A percentile compares a stretch with the other conserved stretches of the same genome.
phyloP scores from a whole-genome alignment of 176 grass and related monocot genomes.

The Poa pratensis region DNA sequence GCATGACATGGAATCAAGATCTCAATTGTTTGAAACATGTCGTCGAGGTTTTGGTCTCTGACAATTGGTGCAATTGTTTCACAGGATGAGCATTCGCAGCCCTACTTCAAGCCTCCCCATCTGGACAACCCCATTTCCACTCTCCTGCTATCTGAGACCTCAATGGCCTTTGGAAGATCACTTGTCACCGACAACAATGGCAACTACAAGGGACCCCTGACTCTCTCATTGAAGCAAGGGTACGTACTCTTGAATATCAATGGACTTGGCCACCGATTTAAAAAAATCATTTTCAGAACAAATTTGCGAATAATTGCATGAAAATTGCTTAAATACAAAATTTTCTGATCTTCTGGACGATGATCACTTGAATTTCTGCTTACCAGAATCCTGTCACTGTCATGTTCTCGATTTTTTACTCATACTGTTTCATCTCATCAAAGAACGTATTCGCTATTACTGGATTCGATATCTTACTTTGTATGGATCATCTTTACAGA shows the following conservation, averaged over 20 bases:
- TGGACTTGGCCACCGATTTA: neutral
- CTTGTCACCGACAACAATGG: constrained; percentile 89
- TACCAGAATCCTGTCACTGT: neutral
- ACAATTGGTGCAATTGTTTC: constrained; percentile 24
- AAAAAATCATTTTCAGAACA: too few species aligned
- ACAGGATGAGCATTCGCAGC: constrained; percentile 94
- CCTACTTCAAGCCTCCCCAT: constrained; percentile 97
- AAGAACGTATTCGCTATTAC: neutral
- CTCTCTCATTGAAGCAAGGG: constrained; percentile 91
- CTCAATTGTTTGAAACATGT: neutral
- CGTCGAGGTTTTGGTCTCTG: neutral
- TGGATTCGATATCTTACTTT: neutral
- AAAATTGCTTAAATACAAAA: neutral
- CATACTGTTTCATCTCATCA: neutral
- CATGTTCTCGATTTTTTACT: neutral
- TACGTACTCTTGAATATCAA: constrained; percentile 45
- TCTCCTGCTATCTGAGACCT: constrained; percentile 85
- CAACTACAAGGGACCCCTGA: constrained; percentile 93
- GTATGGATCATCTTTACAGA: constrained; percentile 36
- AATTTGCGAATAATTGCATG: neutral
- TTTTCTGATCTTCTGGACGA: neutral
- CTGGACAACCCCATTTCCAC: constrained; percentile 98
- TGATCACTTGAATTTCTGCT: neutral
- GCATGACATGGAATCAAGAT: neutral
- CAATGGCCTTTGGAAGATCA: constrained; percentile 88